Evolutionary conservation across 1,284 basidiomycete genomes (phyloP).

Genomic region (Moesziomyces sp.): DNA sequence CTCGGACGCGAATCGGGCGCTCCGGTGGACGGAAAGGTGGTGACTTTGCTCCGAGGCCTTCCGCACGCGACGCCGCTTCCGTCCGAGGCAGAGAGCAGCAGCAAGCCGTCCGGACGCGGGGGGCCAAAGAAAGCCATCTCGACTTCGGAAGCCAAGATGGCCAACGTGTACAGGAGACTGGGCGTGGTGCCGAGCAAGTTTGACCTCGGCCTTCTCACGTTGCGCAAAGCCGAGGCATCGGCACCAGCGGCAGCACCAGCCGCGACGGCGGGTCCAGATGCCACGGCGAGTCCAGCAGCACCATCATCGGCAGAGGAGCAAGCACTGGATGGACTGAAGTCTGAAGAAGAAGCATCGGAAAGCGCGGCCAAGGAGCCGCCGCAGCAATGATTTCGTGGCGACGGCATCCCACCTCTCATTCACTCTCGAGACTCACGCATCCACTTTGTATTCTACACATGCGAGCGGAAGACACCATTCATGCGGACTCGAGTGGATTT

Average conservation of each 20-base stretch:
- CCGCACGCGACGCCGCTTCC: constrained; percentile 32
- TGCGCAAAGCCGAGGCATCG: neutral
- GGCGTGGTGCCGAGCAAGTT: constrained; percentile 47
- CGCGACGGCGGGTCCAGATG: too few species aligned
- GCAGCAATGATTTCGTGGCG: too few species aligned
- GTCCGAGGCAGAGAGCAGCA: constrained; percentile 1
- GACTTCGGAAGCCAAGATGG: constrained; percentile 57
- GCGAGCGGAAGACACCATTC: constrained; percentile 3
- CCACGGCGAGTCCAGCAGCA: too few species aligned
- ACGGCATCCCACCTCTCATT: neutral
- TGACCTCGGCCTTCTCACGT: constrained; percentile 33
- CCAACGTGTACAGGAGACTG: constrained; percentile 51
- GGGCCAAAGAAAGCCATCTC: constrained; percentile 25
- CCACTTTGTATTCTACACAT: constrained; percentile 18
- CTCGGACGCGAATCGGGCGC: constrained; percentile 34
- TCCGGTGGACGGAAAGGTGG: constrained; percentile 48
- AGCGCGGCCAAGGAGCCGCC: too few species aligned
- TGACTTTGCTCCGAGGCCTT: constrained; percentile 57
- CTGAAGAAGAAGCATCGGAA: too few species aligned
- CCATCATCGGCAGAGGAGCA: too few species aligned
- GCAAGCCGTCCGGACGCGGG: neutral
- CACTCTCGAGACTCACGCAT: neutral
- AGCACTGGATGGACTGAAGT: too few species aligned
- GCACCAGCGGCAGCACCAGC: neutral
- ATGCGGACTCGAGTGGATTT: neutral